Evolutionary conservation across 2,329 filamentous ascomycete species (phyloP).

Genomic region (Colletotrichum echinochloae): DNA sequence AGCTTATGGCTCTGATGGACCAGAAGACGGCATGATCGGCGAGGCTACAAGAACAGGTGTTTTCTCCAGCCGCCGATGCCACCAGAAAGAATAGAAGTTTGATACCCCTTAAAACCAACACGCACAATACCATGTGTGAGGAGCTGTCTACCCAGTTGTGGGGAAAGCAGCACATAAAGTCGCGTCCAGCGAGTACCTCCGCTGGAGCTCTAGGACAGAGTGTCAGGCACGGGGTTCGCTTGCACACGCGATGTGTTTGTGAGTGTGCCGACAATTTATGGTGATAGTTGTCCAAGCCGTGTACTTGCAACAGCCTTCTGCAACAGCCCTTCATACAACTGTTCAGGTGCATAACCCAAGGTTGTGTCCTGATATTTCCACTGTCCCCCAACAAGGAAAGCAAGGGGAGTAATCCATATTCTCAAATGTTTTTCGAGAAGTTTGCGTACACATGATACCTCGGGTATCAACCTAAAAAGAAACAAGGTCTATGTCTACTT

Average conservation of each 20-base stretch:
- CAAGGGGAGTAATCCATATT: background rate
- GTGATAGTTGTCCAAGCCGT: too few species aligned
- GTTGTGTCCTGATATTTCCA: background rate
- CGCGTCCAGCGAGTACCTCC: background rate
- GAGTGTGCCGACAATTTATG: background rate
- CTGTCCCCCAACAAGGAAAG: background rate
- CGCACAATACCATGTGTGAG: background rate
- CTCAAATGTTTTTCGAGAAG: background rate
- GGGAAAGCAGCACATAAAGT: too few species aligned
- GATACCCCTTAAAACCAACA: constrained; percentile 8
- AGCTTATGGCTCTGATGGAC: constrained; percentile 54
- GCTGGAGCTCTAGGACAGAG: background rate
- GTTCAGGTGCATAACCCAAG: background rate
- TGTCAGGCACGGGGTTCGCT: too few species aligned
- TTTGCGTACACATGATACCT: too few species aligned
- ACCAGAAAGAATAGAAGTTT: background rate
- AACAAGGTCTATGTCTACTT: background rate
- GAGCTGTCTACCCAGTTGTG: background rate
- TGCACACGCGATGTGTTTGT: too few species aligned
- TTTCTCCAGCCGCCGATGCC: background rate
- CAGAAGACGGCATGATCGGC: constrained; percentile 25
- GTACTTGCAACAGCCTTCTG: background rate
- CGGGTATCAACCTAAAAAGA: background rate
- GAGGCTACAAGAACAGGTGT: background rate
- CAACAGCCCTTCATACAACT: background rate